These are phyloP conservation scores for Neurospora discreta DNA, from an alignment of 495 filamentous ascomycete genomes.

Conservation along the genomic window DNA sequence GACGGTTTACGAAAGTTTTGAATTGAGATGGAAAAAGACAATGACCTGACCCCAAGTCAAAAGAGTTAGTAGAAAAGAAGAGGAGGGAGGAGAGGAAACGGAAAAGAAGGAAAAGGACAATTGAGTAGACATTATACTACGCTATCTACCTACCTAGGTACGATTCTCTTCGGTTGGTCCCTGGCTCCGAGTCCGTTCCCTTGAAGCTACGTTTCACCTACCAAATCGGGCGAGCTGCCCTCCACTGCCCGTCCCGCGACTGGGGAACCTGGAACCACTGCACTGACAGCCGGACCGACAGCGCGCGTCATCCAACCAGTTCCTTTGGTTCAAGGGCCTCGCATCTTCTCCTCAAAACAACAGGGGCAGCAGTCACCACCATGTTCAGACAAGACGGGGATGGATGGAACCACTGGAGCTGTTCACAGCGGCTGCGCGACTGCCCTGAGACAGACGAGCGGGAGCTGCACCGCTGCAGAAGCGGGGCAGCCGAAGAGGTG, in stretches of 20 bases:
- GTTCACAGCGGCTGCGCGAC: not conserved
- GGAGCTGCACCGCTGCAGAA: not conserved
- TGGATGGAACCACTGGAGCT: not conserved
- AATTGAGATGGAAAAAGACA: not conserved
- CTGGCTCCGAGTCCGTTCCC: too few species aligned
- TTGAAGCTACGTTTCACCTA: constrained; percentile 29
- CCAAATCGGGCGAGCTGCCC: not conserved
- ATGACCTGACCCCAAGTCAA: not conserved
- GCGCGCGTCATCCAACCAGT: not conserved
- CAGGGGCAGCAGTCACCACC: not conserved
- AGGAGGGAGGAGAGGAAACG: not conserved
- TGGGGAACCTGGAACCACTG: not conserved
- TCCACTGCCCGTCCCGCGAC: not conserved
- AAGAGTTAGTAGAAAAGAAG: not conserved
- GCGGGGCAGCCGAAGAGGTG: not conserved
- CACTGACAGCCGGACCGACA: not conserved
- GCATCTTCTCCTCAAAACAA: not conserved
- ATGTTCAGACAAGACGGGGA: not conserved
- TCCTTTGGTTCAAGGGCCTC: not conserved
- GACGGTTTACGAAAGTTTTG: not conserved
- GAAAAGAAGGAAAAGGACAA: not conserved
- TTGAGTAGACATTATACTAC: not conserved
- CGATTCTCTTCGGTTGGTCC: not conserved
- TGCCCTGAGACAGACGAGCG: not conserved
- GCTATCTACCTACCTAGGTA: too few species aligned